These are phyloP conservation scores for Wickerhamomyces hampshirensis DNA, from an alignment of 805 yeast genomes.

Conservation along the genomic window DNA sequence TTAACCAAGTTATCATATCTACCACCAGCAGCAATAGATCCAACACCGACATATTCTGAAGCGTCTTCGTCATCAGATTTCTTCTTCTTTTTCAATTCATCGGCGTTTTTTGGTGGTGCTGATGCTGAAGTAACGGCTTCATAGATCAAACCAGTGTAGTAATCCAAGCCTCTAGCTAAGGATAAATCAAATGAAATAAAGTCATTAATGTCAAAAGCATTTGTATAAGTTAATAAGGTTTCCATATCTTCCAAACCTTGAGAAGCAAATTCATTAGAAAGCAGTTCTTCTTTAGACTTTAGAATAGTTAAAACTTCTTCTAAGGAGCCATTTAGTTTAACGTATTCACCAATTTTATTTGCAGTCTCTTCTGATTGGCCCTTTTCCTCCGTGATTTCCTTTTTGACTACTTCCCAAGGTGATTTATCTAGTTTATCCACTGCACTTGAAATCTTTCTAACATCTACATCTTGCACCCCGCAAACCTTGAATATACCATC, in stretches of 20 bases:
- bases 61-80: conserved; percentile 75
- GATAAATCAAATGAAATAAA: conserved; percentile 86
- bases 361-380: conserved; percentile 89
- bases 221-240: conserved; percentile 67
- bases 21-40: conserved; percentile 98
- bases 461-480: conserved; percentile 93
- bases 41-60: conserved; percentile 94
- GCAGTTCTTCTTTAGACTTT: conserved; percentile 51
- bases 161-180: conserved; percentile 94
- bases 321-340: conserved; percentile 76
- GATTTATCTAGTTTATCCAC: conserved; percentile 94
- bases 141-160: conserved; percentile 94
- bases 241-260: conserved; percentile 80
- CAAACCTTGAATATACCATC: conserved; percentile 95
- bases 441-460: conserved; percentile 88
- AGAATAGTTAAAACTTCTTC: conserved; percentile 55
- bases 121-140: conserved; percentile 95
- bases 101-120: conserved; percentile 88
- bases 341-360: conserved; percentile 87
- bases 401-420: conserved; percentile 93
- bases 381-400: conserved; percentile 90
- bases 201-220: conserved; percentile 71
- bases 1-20: conserved; percentile 96
- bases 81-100: conserved; percentile 50
- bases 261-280: conserved; percentile 65